Evolutionary conservation across 768 basidiomycete genomes (phyloP), one percentile per base, ranked within the genome.

Genomic region (Boletus patriciae): DNA sequence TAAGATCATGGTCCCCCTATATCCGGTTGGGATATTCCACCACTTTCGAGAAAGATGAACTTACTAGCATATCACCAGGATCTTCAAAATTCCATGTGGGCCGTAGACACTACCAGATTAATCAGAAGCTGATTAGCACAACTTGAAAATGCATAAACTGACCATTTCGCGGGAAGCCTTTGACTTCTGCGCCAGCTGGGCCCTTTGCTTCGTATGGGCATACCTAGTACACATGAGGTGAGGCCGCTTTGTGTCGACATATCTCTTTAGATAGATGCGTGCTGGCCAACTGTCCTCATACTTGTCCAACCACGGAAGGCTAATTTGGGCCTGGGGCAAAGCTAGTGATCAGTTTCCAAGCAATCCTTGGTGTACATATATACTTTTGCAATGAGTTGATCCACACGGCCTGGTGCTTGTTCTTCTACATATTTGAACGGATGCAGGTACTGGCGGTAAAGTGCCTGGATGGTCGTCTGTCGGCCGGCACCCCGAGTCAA

Each of bases 261-360:
- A 68, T 62, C 63, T 54, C 40, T 66, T 62, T 0, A 65, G 43
- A 31, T 67, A 66, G 4, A 66, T 36, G 16, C 56, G 58, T 6
- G 63, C 66, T 2, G 58, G 63, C 66, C 66, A 66, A 15, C 34
- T 6, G 25, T 55, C 55, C 16, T 66, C 57, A 7, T 67, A 67
- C 25, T 54, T 53, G 11, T 21, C n/a, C 47, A 66, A 16, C 66
- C 66, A 68, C 3, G 66, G 58, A 27, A 62, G 60, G 2, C 9
- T 33, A 40, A 11, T n/a, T 7, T 15, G 18, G 8, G 55, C 62
- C 66, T 67, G 37, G 11, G 13, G 11, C 12, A 31, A 36, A 27
- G 38, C 12, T 40, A 10, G n/a, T 23, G 2, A 34, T 36, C 25
- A 21, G n/a, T 18, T 11, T 48, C 16, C 4, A 33, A 25, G 18